Conservation (phyloP, 1,284 basidiomycete species). For the Apiotrichum domesticum region DNA sequence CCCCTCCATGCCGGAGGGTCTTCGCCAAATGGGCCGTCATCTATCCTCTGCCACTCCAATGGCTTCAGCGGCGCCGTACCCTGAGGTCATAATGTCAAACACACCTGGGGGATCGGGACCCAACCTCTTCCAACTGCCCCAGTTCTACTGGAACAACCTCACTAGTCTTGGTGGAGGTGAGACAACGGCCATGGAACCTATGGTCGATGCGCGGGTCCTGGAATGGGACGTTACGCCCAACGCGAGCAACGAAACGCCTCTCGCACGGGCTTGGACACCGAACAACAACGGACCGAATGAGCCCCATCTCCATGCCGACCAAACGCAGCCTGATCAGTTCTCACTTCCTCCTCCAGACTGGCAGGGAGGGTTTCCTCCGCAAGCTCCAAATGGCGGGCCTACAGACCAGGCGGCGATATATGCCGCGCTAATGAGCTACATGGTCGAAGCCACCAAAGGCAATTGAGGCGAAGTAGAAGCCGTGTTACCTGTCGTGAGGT, state of each 20-base stretch:
- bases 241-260: no score
- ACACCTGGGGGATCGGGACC: not conserved
- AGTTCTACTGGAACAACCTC: constrained; percentile 38
- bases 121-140: constrained; percentile 31
- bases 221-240: constrained; percentile 6
- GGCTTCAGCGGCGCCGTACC: no score
- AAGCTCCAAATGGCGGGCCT: not conserved
- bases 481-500: no score
- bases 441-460: constrained; percentile 23
- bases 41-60: constrained; percentile 1
- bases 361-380: not conserved
- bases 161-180: constrained; percentile 1
- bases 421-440: constrained; percentile 26
- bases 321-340: not conserved
- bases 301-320: no score
- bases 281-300: no score
- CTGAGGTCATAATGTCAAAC: no score
- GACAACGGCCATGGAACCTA: not conserved
- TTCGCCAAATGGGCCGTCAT: constrained; percentile 21
- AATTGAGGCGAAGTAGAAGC: not conserved
- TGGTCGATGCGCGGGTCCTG: not conserved
- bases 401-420: constrained; percentile 24
- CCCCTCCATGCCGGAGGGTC: constrained; percentile 12
- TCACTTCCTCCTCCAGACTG: not conserved
- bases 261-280: no score